These are phyloP conservation scores for Rehmannia glutinosa DNA, from an alignment of 257 asterid species.

Conservation along the genomic window DNA sequence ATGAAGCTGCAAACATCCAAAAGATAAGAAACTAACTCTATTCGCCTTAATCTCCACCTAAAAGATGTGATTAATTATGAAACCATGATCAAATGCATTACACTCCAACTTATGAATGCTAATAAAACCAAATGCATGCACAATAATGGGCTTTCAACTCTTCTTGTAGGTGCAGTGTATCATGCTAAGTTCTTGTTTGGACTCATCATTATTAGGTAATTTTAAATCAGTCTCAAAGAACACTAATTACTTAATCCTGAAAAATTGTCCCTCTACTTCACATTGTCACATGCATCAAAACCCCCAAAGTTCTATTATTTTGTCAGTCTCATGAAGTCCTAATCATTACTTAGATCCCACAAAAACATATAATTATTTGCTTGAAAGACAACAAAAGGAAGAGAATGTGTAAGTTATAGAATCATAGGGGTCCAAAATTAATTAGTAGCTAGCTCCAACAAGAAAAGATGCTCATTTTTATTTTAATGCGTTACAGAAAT, in stretches of 20 bases:
- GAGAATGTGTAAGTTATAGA: constrained; percentile 27
- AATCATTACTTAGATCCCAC: constrained; percentile 73
- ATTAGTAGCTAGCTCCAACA: constrained; percentile 39
- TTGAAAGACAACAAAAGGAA: constrained; percentile 14
- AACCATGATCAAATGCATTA: constrained; percentile 15
- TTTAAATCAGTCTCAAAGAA: neutral
- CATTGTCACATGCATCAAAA: constrained; percentile 71
- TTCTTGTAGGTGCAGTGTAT: constrained; percentile 38
- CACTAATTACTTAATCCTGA: constrained; percentile 17
- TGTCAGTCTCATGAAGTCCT: constrained; percentile 36
- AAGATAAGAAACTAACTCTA: too few species aligned
- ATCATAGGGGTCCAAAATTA: constrained; percentile 29
- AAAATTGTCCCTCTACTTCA: constrained; percentile 43
- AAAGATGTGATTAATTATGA: constrained; percentile 23
- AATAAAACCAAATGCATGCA: constrained; percentile 26
- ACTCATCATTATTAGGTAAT: neutral
- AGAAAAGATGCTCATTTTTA: constrained; percentile 46
- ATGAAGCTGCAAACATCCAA: too few species aligned
- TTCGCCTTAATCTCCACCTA: too few species aligned
- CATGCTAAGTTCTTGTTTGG: constrained; percentile 16
- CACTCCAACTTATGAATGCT: constrained; percentile 15
- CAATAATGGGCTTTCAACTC: constrained; percentile 25
- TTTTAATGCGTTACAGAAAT: constrained; percentile 21
- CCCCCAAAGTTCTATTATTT: constrained; percentile 32
- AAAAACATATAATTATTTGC: constrained; percentile 13